A percentile compares a stretch with the other conserved stretches of the same genome.
These are phyloP conservation scores for Lumnitzera racemosa DNA, from an alignment of 345 rosid genomes.

Conservation along the genomic window DNA sequence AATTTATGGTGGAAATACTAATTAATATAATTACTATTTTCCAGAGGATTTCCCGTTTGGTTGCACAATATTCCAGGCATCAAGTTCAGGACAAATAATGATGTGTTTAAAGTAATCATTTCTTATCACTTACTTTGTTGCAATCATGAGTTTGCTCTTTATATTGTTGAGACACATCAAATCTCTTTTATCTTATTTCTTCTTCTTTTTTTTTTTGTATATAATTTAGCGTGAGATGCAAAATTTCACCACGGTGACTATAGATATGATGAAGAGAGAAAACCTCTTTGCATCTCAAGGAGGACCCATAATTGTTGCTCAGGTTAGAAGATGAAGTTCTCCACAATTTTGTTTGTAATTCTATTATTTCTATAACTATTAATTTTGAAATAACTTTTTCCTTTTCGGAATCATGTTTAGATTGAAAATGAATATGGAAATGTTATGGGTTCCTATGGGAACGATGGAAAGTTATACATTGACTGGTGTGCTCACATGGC, in stretches of 20 bases:
- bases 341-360: background rate
- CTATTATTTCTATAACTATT: background rate
- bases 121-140: background rate
- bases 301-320: slow-evolving; percentile 41
- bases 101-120: slow-evolving; percentile 34
- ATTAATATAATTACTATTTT: background rate
- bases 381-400: background rate
- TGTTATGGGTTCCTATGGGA: slow-evolving; percentile 17
- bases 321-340: slow-evolving; percentile 13
- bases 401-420: slow-evolving; percentile 8
- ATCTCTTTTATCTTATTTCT: background rate
- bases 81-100: slow-evolving; percentile 42
- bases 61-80: slow-evolving; percentile 41
- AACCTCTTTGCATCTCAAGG: slow-evolving; percentile 36
- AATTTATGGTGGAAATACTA: background rate
- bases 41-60: slow-evolving; percentile 65
- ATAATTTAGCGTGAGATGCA: slow-evolving; percentile 32
- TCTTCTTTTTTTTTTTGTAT: background rate
- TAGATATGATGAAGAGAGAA: slow-evolving; percentile 22
- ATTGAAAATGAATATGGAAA: slow-evolving; percentile 45
- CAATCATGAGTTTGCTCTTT: background rate
- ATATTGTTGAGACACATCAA: background rate
- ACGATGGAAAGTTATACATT: slow-evolving; percentile 22
- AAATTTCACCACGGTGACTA: slow-evolving; percentile 26
- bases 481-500: slow-evolving; percentile 41